These are phyloP conservation scores for Pichia terricola DNA, from an alignment of 1,139 yeast species.

Conservation along the genomic window DNA sequence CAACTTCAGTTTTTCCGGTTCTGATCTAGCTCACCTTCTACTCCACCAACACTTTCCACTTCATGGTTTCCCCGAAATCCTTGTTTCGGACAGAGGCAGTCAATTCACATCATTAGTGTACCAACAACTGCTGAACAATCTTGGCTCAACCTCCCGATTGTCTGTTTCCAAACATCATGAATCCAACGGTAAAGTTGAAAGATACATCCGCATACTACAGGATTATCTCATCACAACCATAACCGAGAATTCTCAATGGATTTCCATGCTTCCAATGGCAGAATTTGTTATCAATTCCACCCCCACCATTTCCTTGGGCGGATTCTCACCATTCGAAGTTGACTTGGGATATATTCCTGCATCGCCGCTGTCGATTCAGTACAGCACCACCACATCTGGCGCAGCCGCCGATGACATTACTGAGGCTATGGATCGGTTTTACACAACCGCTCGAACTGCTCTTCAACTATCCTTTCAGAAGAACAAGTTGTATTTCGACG, in stretches of 20 bases:
- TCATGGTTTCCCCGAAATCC: not conserved
- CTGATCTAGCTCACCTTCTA: not conserved
- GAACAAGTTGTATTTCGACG: not conserved
- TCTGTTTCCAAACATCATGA: not conserved
- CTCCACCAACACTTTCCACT: not conserved
- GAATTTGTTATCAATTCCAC: not conserved
- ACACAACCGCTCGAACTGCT: not conserved
- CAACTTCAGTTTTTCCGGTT: not conserved
- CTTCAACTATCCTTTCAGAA: not conserved
- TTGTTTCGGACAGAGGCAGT: not conserved
- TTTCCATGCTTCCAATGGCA: not conserved
- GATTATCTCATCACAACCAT: not conserved
- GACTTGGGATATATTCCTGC: no score
- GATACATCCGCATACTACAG: not conserved
- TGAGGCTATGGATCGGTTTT: no score
- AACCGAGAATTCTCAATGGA: not conserved
- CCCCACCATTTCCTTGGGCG: not conserved
- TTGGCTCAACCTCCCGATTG: not conserved
- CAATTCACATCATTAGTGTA: not conserved
- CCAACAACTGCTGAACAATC: not conserved
- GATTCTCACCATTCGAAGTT: not conserved
- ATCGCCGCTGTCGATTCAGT: no score
- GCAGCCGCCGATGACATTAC: no score
- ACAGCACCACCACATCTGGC: no score
- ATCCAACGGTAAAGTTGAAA: not conserved